These are phyloP conservation scores for Chalciporus sp. DNA, from an alignment of 1,284 basidiomycete species.

Conservation along the genomic window DNA sequence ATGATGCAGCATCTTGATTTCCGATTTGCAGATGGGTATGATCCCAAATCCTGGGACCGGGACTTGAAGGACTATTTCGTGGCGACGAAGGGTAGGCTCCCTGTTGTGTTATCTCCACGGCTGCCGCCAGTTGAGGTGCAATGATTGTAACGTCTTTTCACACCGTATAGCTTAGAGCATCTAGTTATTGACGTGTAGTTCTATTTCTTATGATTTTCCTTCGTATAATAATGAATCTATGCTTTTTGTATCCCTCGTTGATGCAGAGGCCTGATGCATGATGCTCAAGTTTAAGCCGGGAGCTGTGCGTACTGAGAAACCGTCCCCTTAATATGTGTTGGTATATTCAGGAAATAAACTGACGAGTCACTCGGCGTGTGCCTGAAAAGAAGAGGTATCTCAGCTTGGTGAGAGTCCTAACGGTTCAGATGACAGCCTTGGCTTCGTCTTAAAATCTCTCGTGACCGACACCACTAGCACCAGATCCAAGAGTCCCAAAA, in stretches of 20 bases:
- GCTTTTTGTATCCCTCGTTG: conserved; percentile 19
- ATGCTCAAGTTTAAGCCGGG: background rate
- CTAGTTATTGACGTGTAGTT: conserved; percentile 23
- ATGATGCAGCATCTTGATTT: conserved; percentile 36
- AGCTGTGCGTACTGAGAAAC: conserved; percentile 13
- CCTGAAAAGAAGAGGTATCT: too few species aligned
- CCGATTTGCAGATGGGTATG: conserved; percentile 35
- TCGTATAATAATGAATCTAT: conserved; percentile 19
- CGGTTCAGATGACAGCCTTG: conserved; percentile 1
- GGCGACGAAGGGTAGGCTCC: conserved; percentile 32
- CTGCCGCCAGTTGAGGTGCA: conserved; percentile 17
- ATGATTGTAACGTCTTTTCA: conserved; percentile 13
- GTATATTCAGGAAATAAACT: background rate
- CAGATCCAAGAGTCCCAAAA: conserved; percentile 19
- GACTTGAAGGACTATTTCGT: conserved; percentile 39
- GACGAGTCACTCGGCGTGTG: background rate
- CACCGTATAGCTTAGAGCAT: conserved; percentile 30
- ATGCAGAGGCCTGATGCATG: conserved; percentile 3
- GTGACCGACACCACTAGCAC: conserved; percentile 1
- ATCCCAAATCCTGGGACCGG: conserved; percentile 32
- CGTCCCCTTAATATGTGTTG: conserved; percentile 14
- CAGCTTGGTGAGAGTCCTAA: background rate
- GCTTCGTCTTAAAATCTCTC: background rate
- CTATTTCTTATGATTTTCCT: conserved; percentile 11
- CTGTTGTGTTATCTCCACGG: conserved; percentile 39